Percentiles rank a stretch among this genome's conserved stretches.
Evolutionary conservation across 164 flowering plant species (phyloP).

Genomic region (Cinnamomum micranthum): DNA sequence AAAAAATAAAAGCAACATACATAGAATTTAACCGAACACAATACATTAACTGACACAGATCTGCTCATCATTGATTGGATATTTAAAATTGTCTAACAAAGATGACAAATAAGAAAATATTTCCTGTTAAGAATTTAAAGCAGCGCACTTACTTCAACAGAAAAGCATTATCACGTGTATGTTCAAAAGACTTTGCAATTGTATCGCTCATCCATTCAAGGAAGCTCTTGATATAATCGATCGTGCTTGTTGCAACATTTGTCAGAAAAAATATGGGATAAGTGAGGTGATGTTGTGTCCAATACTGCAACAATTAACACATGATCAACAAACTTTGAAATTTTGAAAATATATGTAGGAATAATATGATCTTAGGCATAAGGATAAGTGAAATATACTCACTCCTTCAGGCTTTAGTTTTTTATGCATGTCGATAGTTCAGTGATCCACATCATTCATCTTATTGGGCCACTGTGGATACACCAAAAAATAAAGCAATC

Average conservation of each 20-base stretch:
- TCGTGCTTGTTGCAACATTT: constrained; percentile 82
- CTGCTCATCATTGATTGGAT: no score
- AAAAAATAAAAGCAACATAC: no score
- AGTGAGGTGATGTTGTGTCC: constrained; percentile 62
- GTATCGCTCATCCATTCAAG: constrained; percentile 99
- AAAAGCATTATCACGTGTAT: constrained; percentile 93
- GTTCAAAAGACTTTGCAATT: constrained; percentile 92
- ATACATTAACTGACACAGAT: no score
- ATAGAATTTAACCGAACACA: no score
- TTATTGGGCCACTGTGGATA: background rate
- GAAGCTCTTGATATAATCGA: constrained; percentile 91
- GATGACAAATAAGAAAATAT: no score
- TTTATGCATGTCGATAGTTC: no score
- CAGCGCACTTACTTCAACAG: constrained; percentile 65
- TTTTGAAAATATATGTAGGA: no score
- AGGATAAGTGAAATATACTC: background rate
- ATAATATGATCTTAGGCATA: background rate
- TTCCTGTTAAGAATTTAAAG: background rate
- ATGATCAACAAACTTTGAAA: constrained; percentile 1
- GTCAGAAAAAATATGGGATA: constrained; percentile 89
- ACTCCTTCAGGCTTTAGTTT: background rate
- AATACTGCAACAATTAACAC: constrained; percentile 48
- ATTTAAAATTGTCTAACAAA: no score
- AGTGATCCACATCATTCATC: no score
- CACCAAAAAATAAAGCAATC: background rate